Base-by-base conservation (phyloP, 1,284 basidiomycete species). In the Apiotrichum domesticum region DNA sequence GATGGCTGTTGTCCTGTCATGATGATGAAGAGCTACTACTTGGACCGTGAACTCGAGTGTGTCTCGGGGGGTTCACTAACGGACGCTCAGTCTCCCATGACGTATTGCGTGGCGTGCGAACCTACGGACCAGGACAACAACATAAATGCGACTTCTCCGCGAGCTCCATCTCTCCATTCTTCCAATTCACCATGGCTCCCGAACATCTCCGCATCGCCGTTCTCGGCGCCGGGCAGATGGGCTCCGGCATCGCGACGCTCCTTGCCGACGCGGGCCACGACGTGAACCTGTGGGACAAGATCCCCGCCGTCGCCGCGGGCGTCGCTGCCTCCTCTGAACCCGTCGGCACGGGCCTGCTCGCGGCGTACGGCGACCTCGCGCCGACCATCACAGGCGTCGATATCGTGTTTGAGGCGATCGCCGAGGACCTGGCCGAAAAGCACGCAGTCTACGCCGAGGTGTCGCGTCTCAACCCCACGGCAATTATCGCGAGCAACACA, bases 401-500 rank as follows among this genome's bases (percentile, higher is more conserved):
- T 14, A n/a, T 59, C 4, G 37, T 59, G 4, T 48, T 59, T 32
- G 57, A 59, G 33, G 57, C 57, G 11, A 59, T 59, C 21, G 57
- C 54, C n/a, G 57, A 59, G 39, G 44, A 55, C 47, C 9, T 59
- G n/a, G 43, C 11, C 0, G 37, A 41, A 15, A 59, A 59, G 51
- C 53, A 50, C 21, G 47, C 35, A 14, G 39, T 59, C 11, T 59
- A 55, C 33, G 37, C n/a, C 14, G 35, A 14, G 14, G 42, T 59
- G 8, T 55, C 54, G 1, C 39, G 34, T 3, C n/a, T 56, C 10
- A 59, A 59, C 51, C 33, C 29, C 4, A 35, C 15, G 10, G 43
- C 46, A 14, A 55, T 59, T 46, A 37, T 59, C 13, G 57, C 57
- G 40, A 49, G 40, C 51, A 59, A 59, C 51, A 59, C 57, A 8